Percentiles rank a stretch among this genome's conserved stretches.
Conservation (phyloP, 75 land plant genomes). For the Cunninghamia lanceolata region DNA sequence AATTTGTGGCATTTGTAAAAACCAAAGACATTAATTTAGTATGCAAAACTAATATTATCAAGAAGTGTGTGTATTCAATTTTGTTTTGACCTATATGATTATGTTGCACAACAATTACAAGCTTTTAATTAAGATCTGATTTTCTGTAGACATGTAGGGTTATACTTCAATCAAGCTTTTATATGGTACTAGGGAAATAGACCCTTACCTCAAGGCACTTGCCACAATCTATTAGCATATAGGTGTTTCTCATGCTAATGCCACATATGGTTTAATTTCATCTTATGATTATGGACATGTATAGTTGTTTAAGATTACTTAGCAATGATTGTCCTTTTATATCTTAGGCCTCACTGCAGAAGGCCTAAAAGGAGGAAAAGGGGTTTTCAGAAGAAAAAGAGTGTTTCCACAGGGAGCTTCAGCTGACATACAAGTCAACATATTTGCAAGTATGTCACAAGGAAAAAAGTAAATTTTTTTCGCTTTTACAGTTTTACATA, state of each 20-base stretch:
- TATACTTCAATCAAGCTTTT: not conserved
- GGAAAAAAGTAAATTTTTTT: not conserved
- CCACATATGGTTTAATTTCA: not conserved
- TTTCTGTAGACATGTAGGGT: not conserved
- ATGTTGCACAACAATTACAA: not conserved
- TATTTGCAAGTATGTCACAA: slow-evolving; percentile 61
- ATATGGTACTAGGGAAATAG: not conserved
- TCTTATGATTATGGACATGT: too few relatives aligned
- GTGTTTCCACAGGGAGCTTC: slow-evolving; percentile 60
- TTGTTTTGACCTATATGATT: not conserved
- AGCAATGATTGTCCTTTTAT: not conserved
- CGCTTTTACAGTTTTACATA: not conserved
- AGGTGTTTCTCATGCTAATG: not conserved
- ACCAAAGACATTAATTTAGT: not conserved
- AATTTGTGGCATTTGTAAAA: not conserved
- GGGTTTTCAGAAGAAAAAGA: slow-evolving; percentile 50
- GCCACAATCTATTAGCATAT: not conserved
- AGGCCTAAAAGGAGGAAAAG: slow-evolving; percentile 46
- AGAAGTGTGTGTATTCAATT: not conserved
- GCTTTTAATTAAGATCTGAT: not conserved
- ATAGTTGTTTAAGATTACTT: not conserved
- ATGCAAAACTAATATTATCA: not conserved
- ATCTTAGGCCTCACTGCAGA: slow-evolving; percentile 59
- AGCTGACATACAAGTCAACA: slow-evolving; percentile 46
- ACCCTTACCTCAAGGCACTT: not conserved